A percentile compares a stretch with the other conserved stretches of the same genome.
These are phyloP conservation scores for Camellia oleifera DNA, from an alignment of 179 eudicot species.

Conservation along the genomic window DNA sequence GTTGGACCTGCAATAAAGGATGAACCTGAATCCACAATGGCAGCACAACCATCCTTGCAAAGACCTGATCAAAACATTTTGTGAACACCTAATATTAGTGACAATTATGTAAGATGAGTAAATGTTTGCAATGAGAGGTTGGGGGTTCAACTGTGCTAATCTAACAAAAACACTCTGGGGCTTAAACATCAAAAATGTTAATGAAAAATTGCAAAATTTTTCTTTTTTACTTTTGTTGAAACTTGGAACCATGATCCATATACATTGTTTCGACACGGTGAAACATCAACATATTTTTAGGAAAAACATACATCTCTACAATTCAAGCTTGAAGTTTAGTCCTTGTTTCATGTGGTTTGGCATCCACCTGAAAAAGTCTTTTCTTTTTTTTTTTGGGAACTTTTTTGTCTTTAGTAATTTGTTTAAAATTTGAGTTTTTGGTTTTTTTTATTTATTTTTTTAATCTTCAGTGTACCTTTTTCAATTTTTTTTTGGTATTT, in stretches of 20 bases:
- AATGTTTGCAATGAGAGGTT: not conserved
- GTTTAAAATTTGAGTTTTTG: no score
- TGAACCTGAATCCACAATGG: conserved; percentile 60
- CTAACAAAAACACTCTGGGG: not conserved
- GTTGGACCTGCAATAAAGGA: conserved; percentile 62
- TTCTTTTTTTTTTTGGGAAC: no score
- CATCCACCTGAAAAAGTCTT: no score
- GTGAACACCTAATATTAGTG: not conserved
- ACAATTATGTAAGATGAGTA: not conserved
- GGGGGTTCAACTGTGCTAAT: no score
- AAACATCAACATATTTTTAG: not conserved
- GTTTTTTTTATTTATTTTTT: no score
- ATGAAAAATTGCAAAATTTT: not conserved
- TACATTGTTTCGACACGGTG: not conserved
- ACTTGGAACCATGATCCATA: not conserved
- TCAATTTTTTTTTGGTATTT: no score
- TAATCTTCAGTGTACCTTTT: no score
- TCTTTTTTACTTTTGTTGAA: not conserved
- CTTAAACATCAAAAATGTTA: not conserved
- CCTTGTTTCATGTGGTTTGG: no score
- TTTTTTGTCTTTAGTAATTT: no score
- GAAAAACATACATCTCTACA: no score
- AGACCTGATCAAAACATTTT: conserved; percentile 31
- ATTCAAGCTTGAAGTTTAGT: no score
- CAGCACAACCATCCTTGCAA: conserved; percentile 55